Base-by-base conservation (phyloP, 768 basidiomycete species). In the Mycena filopes region DNA sequence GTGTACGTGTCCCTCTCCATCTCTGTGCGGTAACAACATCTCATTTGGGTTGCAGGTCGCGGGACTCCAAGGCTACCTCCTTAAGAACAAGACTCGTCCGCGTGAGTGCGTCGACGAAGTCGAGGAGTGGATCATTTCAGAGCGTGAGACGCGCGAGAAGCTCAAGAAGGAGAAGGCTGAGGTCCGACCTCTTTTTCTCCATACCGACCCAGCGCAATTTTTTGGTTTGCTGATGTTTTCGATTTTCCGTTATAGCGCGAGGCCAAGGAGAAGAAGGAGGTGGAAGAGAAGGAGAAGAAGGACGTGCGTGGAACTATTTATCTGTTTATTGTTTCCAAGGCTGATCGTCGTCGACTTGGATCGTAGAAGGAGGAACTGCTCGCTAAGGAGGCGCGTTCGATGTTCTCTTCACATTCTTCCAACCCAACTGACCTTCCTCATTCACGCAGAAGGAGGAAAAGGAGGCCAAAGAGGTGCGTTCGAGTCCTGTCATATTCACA, bases 71-170 rank as follows among this genome's bases (percentile, higher is more conserved):
- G 94, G 94, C 3, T 95, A 95, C 75, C 83, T 95, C 41, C 82
- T 94, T 62, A 92, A 91, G 84, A 95, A 95, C 77, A 94, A 95
- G 84, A 90, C 94, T 15, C 89, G 94, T n/a, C 94, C 94, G 42
- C 84, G 86, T 64, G 92, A 95, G 76, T 92, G 90, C 67, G 93
- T 95, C 11, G 89, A 89, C 7, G 93, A 94, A 75, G 90, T 91
- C 26, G 82, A 76, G 31, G 89, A 87, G 47, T 96, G 95, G 93
- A 76, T 94, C 55, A 79, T 86, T 65, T 86, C 90, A 74, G 94
- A 95, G 73, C 89, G 94, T 56, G 92, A 92, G 81, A 93, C 87
- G 25, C 86, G 91, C 63, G 93, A 90, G 74, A 93, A 91, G 77
- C 81, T 95, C 59, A 93, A 94, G 86, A 91, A 89, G 75, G 93